Conservation (phyloP, 768 basidiomycete genomes). For the Xerocomus brunneocitrinus region DNA sequence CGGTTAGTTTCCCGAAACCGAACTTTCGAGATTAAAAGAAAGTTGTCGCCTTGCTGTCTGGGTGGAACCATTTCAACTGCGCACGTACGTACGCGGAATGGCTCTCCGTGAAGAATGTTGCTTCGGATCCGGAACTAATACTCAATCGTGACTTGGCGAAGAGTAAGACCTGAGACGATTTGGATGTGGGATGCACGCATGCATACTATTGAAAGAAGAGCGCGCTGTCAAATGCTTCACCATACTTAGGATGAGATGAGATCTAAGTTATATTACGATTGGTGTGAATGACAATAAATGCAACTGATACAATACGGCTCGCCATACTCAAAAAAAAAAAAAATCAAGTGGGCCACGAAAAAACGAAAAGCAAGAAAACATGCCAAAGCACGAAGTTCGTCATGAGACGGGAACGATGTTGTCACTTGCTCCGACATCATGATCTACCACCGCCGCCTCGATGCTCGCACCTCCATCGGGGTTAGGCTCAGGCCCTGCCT, state of each 20-base stretch:
- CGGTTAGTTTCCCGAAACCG: too few relatives aligned
- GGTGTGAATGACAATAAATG: neutral
- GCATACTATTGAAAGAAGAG: neutral
- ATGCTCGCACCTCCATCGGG: neutral
- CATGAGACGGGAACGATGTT: constrained; percentile 5
- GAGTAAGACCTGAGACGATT: too few relatives aligned
- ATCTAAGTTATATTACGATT: neutral
- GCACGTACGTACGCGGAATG: too few relatives aligned
- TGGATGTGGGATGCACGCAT: too few relatives aligned
- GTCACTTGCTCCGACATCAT: neutral
- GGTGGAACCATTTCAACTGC: too few relatives aligned
- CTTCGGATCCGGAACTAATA: too few relatives aligned
- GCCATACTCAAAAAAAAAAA: too few relatives aligned
- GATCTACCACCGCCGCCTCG: neutral
- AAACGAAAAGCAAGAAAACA: neutral
- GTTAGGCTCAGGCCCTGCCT: neutral
- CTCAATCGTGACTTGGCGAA: too few relatives aligned
- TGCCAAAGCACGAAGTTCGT: neutral
- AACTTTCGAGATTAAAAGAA: too few relatives aligned
- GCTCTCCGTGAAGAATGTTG: too few relatives aligned
- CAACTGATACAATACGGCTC: neutral
- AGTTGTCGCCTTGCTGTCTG: too few relatives aligned
- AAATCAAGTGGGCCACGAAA: neutral
- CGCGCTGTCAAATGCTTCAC: too few relatives aligned
- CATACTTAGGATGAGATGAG: neutral